Percentiles rank a stretch among this genome's conserved stretches.
These are phyloP conservation scores for Boletellus sp. DNA, from an alignment of 1,284 basidiomycete genomes.

Conservation along the genomic window DNA sequence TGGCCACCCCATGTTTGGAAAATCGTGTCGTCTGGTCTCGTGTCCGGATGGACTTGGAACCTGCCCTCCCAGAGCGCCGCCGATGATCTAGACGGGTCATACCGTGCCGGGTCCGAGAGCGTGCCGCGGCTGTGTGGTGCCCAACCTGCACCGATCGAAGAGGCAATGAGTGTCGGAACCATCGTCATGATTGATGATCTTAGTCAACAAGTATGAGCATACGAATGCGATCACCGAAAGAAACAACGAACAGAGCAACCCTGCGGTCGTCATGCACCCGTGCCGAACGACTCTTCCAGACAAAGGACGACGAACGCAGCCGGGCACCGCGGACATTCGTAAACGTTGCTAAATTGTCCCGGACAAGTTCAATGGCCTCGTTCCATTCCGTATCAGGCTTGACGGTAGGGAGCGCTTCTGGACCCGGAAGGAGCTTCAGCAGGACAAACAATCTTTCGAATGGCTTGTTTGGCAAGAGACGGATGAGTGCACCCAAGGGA, in stretches of 20 bases:
- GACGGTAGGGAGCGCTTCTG: conserved; percentile 64
- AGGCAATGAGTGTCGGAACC: conserved; percentile 83
- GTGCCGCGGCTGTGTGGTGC: conserved; percentile 52
- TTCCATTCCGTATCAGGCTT: conserved; percentile 69
- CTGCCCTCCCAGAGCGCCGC: conserved; percentile 79
- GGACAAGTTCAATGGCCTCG: conserved; percentile 70
- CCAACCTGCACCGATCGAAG: conserved; percentile 82
- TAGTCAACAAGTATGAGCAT: conserved; percentile 6
- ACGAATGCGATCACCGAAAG: not conserved
- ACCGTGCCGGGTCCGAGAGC: conserved; percentile 69
- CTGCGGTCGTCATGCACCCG: conserved; percentile 49
- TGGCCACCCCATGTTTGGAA: conserved; percentile 38
- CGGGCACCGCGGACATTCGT: conserved; percentile 83
- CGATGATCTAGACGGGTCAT: conserved; percentile 76
- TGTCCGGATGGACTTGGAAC: conserved; percentile 85
- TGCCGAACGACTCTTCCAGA: conserved; percentile 70
- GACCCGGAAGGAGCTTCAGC: conserved; percentile 64
- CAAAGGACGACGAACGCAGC: conserved; percentile 77
- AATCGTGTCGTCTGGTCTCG: conserved; percentile 49
- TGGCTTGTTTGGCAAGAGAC: conserved; percentile 78
- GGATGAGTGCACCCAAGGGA: conserved; percentile 83
- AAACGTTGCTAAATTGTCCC: conserved; percentile 83
- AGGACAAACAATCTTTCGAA: conserved; percentile 72
- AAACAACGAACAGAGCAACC: conserved; percentile 36
- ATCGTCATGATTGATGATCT: conserved; percentile 78